Conservation (phyloP, 2,329 filamentous ascomycete species). For the Ophiosphaerella herpotricha region DNA sequence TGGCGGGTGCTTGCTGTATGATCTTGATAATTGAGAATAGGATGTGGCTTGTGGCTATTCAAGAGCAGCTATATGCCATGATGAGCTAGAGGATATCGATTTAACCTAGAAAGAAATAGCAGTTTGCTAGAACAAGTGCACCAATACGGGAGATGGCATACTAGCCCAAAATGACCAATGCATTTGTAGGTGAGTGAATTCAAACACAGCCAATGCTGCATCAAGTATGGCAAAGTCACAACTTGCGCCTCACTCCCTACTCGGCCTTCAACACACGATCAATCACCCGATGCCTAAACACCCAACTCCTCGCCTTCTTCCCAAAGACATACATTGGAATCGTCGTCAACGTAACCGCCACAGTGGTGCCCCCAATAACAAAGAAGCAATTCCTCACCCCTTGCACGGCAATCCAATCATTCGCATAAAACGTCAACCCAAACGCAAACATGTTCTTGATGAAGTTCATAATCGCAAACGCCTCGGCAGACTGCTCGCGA, state of each 20-base stretch:
- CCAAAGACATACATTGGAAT: slow-evolving; percentile 34
- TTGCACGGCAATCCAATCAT: slow-evolving; percentile 27
- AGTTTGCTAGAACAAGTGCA: too few species aligned
- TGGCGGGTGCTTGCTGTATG: slow-evolving; percentile 82
- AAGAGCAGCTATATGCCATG: too few species aligned
- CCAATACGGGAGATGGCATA: too few species aligned
- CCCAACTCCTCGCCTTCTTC: slow-evolving; percentile 40
- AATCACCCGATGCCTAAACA: slow-evolving; percentile 24
- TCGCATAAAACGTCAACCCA: slow-evolving; percentile 27
- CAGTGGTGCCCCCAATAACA: slow-evolving; percentile 26
- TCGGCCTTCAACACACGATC: slow-evolving; percentile 21
- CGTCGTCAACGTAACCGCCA: slow-evolving; percentile 25
- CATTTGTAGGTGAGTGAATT: too few species aligned
- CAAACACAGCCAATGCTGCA: too few species aligned
- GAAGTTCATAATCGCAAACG: slow-evolving; percentile 34
- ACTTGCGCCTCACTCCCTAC: background rate
- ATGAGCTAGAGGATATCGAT: too few species aligned
- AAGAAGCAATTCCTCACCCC: slow-evolving; percentile 26
- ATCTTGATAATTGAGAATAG: slow-evolving; percentile 57
- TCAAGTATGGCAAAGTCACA: too few species aligned
- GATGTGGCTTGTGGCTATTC: too few species aligned
- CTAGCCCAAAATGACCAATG: too few species aligned
- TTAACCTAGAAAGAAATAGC: too few species aligned
- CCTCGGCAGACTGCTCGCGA: slow-evolving; percentile 28
- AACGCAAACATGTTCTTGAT: slow-evolving; percentile 34